These are phyloP conservation scores for Zopfochytrium polystomum DNA, from an alignment of 371 early-diverging fungal genomes.

Conservation along the genomic window DNA sequence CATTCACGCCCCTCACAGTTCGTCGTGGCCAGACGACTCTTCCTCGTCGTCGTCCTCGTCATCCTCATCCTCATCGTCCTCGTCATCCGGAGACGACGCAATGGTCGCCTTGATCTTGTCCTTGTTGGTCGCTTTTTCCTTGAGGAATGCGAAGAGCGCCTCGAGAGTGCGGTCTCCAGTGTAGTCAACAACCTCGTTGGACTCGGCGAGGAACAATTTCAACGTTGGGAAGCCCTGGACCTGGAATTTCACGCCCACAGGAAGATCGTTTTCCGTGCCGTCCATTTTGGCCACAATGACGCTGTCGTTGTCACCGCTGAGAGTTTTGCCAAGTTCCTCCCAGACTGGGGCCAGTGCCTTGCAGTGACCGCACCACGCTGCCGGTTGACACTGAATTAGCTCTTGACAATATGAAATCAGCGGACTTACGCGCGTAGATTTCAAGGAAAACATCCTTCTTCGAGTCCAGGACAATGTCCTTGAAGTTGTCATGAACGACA, in stretches of 20 bases:
- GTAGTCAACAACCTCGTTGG: too few species aligned
- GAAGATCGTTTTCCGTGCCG: slow-evolving; percentile 91
- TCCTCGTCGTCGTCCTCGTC: too few species aligned
- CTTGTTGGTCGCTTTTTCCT: slow-evolving; percentile 53
- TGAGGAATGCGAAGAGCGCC: slow-evolving; percentile 72
- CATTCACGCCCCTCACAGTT: too few species aligned
- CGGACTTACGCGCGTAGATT: too few species aligned
- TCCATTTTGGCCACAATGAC: slow-evolving; percentile 94
- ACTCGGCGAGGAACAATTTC: slow-evolving; percentile 80
- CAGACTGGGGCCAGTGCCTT: too few species aligned
- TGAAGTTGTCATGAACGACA: too few species aligned
- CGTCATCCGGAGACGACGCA: slow-evolving; percentile 18
- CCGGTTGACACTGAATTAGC: too few species aligned
- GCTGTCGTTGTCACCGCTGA: slow-evolving; percentile 46
- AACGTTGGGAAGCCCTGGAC: slow-evolving; percentile 95
- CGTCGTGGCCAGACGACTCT: too few species aligned
- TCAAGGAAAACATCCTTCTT: too few species aligned
- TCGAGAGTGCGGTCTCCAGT: slow-evolving; percentile 78
- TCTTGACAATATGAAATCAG: too few species aligned
- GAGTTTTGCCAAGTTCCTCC: slow-evolving; percentile 58
- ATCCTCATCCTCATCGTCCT: slow-evolving; percentile 63
- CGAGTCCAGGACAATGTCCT: too few species aligned
- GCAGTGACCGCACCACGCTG: slow-evolving; percentile 83
- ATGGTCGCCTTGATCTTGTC: too few species aligned
- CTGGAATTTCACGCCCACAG: slow-evolving; percentile 64